Conservation (phyloP, 768 basidiomycete species). For the Tricholoma terreum region DNA sequence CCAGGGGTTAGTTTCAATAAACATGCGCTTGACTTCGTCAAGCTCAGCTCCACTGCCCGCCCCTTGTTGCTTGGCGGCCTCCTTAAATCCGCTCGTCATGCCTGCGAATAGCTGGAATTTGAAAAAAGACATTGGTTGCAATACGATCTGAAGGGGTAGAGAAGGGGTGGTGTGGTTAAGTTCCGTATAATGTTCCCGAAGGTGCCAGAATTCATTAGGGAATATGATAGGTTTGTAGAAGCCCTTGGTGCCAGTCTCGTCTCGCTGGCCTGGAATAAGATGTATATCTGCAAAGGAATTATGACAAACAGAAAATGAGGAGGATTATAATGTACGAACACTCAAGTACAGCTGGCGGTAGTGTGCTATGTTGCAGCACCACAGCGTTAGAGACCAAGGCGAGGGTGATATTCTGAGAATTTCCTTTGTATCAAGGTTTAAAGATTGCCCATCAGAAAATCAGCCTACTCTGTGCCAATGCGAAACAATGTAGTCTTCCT, state of each 20-base stretch:
- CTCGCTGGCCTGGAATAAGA: conserved; percentile 56
- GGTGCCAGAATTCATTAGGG: conserved; percentile 94
- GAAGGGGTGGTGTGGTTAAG: conserved; percentile 80
- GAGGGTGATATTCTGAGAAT: conserved; percentile 78
- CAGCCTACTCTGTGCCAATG: conserved; percentile 76
- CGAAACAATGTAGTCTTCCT: conserved; percentile 64
- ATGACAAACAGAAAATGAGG: conserved; percentile 8
- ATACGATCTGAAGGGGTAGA: conserved; percentile 77
- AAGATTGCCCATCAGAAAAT: not conserved
- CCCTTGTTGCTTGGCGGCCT: conserved; percentile 77
- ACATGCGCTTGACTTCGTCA: conserved; percentile 94
- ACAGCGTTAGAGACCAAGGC: conserved; percentile 76
- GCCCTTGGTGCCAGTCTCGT: conserved; percentile 61
- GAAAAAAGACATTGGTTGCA: conserved; percentile 81
- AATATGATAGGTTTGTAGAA: conserved; percentile 88
- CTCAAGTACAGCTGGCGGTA: conserved; percentile 59
- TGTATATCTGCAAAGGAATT: conserved; percentile 51
- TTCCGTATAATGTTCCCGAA: conserved; percentile 76
- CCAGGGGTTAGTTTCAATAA: conserved; percentile 85
- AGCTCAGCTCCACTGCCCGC: conserved; percentile 64
- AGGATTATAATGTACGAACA: conserved; percentile 43
- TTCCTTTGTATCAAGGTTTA: not conserved
- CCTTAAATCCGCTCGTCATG: conserved; percentile 84
- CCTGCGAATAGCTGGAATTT: conserved; percentile 87
- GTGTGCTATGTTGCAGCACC: conserved; percentile 46